These are phyloP conservation scores for Magnolia officinalis DNA, from an alignment of 164 flowering plant species.

Conservation along the genomic window DNA sequence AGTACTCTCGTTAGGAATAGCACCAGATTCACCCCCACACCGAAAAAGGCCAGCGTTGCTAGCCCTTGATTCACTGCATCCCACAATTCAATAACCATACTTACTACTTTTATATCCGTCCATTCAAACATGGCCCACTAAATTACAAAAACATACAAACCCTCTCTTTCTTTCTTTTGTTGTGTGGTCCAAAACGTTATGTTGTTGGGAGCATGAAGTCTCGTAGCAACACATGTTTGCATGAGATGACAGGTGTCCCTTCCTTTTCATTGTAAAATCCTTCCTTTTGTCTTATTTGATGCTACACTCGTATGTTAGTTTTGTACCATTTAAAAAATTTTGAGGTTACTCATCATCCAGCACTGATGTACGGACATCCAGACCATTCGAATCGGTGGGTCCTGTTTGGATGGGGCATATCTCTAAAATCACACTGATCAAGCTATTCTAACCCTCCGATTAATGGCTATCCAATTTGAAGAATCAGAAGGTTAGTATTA, in stretches of 20 bases:
- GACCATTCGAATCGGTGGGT: background rate
- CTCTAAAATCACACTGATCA: background rate
- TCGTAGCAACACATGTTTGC: background rate
- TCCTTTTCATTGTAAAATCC: background rate
- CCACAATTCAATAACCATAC: no score
- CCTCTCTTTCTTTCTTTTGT: background rate
- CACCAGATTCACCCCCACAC: slow-evolving; percentile 93
- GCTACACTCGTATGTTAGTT: background rate
- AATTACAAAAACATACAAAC: background rate
- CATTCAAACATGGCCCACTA: background rate
- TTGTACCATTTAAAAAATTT: no score
- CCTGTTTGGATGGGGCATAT: background rate
- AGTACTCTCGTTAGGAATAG: slow-evolving; percentile 82
- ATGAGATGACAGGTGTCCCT: background rate
- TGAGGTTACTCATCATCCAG: background rate
- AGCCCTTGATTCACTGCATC: slow-evolving; percentile 96
- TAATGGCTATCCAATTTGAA: no score
- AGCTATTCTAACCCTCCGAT: no score
- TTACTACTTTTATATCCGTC: background rate
- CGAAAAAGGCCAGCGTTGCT: slow-evolving; percentile 90
- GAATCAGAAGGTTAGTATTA: no score
- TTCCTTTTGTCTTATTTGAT: background rate
- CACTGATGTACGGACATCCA: background rate
- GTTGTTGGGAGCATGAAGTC: background rate
- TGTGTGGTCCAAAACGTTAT: background rate